Conservation (phyloP, 225 moss, liverwort and hornwort species). For the Straminergon stramineum region DNA sequence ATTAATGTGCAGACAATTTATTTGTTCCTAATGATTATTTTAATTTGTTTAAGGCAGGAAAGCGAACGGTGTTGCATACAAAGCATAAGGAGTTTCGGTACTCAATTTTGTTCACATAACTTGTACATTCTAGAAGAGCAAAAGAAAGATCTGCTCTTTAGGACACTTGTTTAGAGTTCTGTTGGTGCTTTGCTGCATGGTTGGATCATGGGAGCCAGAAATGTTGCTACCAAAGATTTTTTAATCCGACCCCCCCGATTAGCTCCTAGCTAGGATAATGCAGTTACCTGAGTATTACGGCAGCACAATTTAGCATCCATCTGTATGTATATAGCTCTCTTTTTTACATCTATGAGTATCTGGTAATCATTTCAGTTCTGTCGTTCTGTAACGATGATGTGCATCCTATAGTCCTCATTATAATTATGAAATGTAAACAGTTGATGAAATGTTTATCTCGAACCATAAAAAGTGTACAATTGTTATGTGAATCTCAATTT, state of each 20-base stretch:
- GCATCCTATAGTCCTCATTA: background rate
- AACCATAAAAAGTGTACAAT: background rate
- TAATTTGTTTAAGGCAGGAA: slow-evolving; percentile 2
- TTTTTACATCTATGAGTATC: background rate
- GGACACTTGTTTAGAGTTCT: background rate
- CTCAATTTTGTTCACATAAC: slow-evolving; percentile 2
- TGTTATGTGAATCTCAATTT: background rate
- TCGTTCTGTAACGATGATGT: background rate
- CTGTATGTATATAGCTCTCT: slow-evolving; percentile 2
- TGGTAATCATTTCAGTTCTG: background rate
- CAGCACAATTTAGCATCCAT: background rate
- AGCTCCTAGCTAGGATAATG: background rate
- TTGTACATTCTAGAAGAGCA: slow-evolving; percentile 7
- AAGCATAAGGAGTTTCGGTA: background rate
- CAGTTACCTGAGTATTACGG: background rate
- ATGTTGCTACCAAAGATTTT: background rate
- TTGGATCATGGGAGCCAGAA: background rate
- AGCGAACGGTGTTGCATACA: background rate
- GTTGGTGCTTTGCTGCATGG: background rate
- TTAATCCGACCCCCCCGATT: background rate
- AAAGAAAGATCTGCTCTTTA: background rate
- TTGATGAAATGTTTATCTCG: background rate
- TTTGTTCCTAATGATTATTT: background rate
- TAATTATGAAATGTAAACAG: background rate
- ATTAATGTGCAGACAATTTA: background rate